Base-by-base conservation (phyloP, 139 green algal genomes). In the Chlamydomonas sp. region DNA sequence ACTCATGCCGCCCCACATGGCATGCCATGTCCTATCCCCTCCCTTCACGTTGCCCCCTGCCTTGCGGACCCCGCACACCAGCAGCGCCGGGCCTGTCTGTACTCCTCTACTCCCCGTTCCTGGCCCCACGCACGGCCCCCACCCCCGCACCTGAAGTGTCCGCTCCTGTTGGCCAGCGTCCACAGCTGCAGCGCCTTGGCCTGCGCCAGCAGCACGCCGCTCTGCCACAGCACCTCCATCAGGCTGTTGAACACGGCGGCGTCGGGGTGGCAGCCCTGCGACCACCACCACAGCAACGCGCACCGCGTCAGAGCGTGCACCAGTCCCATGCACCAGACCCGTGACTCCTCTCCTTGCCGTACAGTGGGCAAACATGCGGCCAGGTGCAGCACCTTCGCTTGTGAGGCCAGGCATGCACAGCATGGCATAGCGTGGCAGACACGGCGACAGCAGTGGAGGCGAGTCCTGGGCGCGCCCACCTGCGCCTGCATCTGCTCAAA, bases 401-500 rank as follows among this genome's bases (percentile, higher is more conserved):
- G 31, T 49, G 31, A 49, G 31, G 31, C 31, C 0, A 49, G 31
- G 31, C 31, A 49, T 49, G 31, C 31, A 49, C 0, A 49, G 31
- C 31, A 0, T 49, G 31, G 31, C 31, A 49, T 49, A 49, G 31
- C 31, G 31, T 49, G 31, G 31, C 31, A 49, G 31, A 49, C 31
- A 49, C 31, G 31, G 31, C 31, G 31, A 49, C 31, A 49, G 31
- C 31, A 49, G 31, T 49, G 31, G 31, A 49, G 8, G 73, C 73
- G 14, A 49, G 14, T 0, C 14, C 73, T 78, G 18, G 18, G 8
- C 58, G 49, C 8, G 9, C 64, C 12, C 64, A 69, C 12, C 64
- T 87, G 83, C 83, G 83, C 78, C 90, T 96, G 92, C 96, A 97
- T 96, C 69, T 85, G 83, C 86, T 97, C 93, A 71, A 96, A 95